These are phyloP conservation scores for Chamaecrista fasciculata DNA, from an alignment of 306 rosid species.

Conservation along the genomic window DNA sequence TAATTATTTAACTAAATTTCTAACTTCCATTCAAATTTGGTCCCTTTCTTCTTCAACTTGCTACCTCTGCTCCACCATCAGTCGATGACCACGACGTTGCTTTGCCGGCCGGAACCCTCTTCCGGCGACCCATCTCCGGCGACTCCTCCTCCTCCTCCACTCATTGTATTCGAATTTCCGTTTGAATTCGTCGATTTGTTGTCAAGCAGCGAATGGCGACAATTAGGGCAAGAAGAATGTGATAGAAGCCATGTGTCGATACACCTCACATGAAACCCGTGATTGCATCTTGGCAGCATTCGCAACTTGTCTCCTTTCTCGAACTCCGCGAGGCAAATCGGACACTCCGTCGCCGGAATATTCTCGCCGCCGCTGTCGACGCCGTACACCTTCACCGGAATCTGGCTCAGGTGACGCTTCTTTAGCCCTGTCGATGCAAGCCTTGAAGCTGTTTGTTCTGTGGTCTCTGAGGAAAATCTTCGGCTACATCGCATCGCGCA, in stretches of 20 bases:
- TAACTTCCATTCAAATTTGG: background rate
- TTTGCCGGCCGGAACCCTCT: slow-evolving; percentile 27
- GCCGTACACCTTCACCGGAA: slow-evolving; percentile 71
- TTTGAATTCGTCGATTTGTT: slow-evolving; percentile 1
- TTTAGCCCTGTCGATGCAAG: slow-evolving; percentile 54
- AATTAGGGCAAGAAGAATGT: slow-evolving; percentile 87
- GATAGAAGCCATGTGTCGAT: slow-evolving; percentile 78
- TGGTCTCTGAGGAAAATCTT: slow-evolving; percentile 39
- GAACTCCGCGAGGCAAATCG: slow-evolving; percentile 80
- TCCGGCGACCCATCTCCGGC: slow-evolving; percentile 7
- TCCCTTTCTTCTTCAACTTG: slow-evolving; percentile 34
- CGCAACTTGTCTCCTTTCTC: slow-evolving; percentile 68
- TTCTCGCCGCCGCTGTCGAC: slow-evolving; percentile 36
- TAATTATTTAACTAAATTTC: background rate
- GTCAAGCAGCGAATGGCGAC: slow-evolving; percentile 59
- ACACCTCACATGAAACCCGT: slow-evolving; percentile 81
- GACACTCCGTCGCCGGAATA: slow-evolving; percentile 70
- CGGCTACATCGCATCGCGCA: slow-evolving; percentile 54
- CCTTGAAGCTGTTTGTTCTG: slow-evolving; percentile 41
- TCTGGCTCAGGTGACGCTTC: slow-evolving; percentile 47
- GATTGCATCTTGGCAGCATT: slow-evolving; percentile 72
- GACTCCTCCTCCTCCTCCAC: background rate
- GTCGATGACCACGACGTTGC: slow-evolving; percentile 23
- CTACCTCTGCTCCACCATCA: slow-evolving; percentile 33
- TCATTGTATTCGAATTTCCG: background rate